Evolutionary conservation across 768 basidiomycete genomes (phyloP), one percentile per base, ranked within the genome.

Genomic region (Hericium coralloides): DNA sequence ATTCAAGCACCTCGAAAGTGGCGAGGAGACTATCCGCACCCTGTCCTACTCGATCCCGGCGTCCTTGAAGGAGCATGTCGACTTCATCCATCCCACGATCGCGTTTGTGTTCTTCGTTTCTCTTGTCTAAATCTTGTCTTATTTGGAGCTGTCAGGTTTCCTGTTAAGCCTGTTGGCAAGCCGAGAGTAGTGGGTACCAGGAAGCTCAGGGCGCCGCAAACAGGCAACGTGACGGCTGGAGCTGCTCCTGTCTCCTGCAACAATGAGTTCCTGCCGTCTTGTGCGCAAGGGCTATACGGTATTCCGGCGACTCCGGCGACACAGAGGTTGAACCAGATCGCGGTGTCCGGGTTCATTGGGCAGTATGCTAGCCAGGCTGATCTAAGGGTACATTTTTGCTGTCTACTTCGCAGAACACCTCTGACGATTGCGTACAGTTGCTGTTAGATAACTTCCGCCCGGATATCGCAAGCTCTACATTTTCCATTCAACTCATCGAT

Each of bases 271-370:
- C 23, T 23, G 20, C 64, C 64, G 1, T 52, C 59, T 12, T 65
- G 63, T 38, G 38, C 65, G 14, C 64, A 63, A 43, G 56, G 36
- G 14, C 52, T 65, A 0, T 65, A 65, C 53, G 59, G 59, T 12
- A 64, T 66, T 14, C 64, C 64, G 12, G 20, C 52, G n/a, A 57
- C 60, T 4, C 25, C 9, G 0, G 57, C 59, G 20, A 55, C 61
- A 6, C 55, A 58, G 25, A 38, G 37, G 3, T 52, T 52, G 17
- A 64, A 62, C 31, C 51, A 37, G 41, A 55, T 64, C 17, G 64
- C 53, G 15, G 61, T 66, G 2, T 52, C 61, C 8, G 64, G 59
- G 54, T 62, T 62, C 31, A n/a, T 58, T 17, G 53, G 51, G 1
- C 52, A 63, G 47, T 65, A 55, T 43, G 63, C 64, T 2, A 61